Percentiles rank a stretch among this genome's conserved stretches.
phyloP scores from a whole-genome alignment of 768 basidiomycete species.

The Pisolithus microcarpus region DNA sequence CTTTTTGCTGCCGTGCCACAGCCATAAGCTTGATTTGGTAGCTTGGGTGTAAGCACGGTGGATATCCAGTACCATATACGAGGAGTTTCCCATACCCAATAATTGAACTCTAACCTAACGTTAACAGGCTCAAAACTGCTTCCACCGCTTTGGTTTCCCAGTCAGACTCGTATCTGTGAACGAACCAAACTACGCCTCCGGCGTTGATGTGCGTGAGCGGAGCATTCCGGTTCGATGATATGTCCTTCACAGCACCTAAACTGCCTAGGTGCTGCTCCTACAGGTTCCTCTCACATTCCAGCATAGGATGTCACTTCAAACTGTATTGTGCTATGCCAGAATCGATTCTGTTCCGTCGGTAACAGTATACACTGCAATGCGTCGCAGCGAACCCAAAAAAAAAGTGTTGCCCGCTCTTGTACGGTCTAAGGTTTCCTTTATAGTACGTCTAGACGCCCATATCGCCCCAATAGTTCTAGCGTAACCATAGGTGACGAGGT shows the following conservation, averaged over 20 bases:
- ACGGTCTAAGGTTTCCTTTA: neutral
- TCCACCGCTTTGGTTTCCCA: no score
- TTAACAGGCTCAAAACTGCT: neutral
- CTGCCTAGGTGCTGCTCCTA: neutral
- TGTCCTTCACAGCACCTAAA: neutral
- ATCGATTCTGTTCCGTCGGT: neutral
- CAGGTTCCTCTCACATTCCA: neutral
- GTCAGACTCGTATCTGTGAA: neutral
- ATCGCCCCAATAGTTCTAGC: neutral
- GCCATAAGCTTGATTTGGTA: neutral
- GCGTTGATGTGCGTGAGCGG: neutral
- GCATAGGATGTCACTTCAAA: neutral
- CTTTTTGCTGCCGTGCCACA: neutral
- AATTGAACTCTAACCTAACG: slow-evolving; percentile 1
- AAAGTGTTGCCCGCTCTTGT: neutral
- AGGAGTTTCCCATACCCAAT: neutral
- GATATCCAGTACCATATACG: neutral
- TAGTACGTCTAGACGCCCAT: neutral
- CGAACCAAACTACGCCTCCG: neutral
- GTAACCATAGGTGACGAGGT: neutral
- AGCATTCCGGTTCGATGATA: neutral
- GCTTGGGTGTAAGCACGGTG: neutral
- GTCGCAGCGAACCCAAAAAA: neutral
- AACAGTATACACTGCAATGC: neutral
- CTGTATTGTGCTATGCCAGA: neutral